Conservation (phyloP, 371 early-diverging fungal species). For the Apophysomyces variabilis region DNA sequence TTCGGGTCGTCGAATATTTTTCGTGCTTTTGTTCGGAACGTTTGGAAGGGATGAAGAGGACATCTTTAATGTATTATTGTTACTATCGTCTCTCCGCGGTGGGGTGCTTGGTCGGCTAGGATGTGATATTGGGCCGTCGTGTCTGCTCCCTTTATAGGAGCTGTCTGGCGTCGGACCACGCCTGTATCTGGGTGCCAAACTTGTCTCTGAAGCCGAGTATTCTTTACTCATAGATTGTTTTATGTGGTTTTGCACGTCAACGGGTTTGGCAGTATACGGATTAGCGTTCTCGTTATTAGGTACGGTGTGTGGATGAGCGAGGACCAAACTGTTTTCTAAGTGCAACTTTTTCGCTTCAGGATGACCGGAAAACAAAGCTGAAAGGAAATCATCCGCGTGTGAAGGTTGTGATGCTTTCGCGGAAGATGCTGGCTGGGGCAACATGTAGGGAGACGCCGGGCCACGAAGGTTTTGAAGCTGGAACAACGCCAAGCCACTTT, state of each 20-base stretch:
- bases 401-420: not conserved
- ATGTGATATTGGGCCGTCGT: not conserved
- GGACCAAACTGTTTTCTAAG: not conserved
- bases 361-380: slow-evolving; percentile 1
- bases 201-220: not conserved
- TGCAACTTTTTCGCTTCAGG: not conserved
- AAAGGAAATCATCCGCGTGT: slow-evolving; percentile 1
- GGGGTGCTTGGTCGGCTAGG: not conserved
- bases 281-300: not conserved
- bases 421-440: not conserved
- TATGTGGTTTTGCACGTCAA: not conserved
- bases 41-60: not conserved
- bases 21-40: not conserved
- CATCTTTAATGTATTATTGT: not conserved
- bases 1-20: not conserved
- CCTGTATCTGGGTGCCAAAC: not conserved
- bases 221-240: not conserved
- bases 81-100: not conserved
- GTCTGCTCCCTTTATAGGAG: not conserved
- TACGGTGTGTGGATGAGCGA: not conserved
- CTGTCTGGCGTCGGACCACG: not conserved
- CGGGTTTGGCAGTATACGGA: not conserved
- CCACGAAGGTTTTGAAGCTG: not conserved
- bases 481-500: not conserved
- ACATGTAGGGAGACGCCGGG: not conserved